Base-by-base conservation (phyloP, 768 basidiomycete genomes). In the Lentinus brumalis region DNA sequence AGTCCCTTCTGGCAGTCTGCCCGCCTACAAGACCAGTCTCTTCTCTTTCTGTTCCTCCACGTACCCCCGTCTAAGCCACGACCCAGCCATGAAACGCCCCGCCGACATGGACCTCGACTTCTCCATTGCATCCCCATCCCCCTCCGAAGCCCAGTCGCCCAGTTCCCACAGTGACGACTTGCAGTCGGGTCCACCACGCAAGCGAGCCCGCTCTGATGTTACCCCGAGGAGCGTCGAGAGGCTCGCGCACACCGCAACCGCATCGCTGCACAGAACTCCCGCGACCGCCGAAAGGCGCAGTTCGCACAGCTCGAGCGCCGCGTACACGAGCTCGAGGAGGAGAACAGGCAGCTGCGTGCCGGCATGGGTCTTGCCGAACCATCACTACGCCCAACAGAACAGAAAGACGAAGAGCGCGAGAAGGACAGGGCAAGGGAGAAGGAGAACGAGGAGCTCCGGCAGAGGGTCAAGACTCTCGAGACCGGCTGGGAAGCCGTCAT, bases 241-340 rank as follows among this genome's bases (percentile, higher is more conserved):
- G 92, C 91, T 50, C 83, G 94, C 65, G 93, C 91, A 15, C 92
- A 94, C 76, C 87, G 94, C 58, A 96, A 96, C 76, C 85, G 94
- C 53, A 92, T 96, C 73, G 94, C 94, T 2, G 94, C 94, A 5
- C 94, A 96, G 79, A 91, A 94, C 77, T 92, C 91, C 11, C 87
- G 94, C 47, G 94, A 96, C 77, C 84, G 91, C 67, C 84, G 93
- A 58, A 96, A 96, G 75, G 88, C 87, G 15, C 92, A 96, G 64
- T 93, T 89, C 71, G 86, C 92, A 21, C 94, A 96, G 71, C 83
- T 99, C 47, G 96, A 98, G 67, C 82, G 87, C 52, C 98, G 97
- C 88, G 94, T 97, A 0, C 83, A 85, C 2, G 87, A 92, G 59
- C 82, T 96, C 46, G 89, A 91, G 77, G 88, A 88, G 57, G 94